A percentile compares a stretch with the other conserved stretches of the same genome.
Conservation (phyloP, 352 stramenopile species). For the Pythium biforme region DNA sequence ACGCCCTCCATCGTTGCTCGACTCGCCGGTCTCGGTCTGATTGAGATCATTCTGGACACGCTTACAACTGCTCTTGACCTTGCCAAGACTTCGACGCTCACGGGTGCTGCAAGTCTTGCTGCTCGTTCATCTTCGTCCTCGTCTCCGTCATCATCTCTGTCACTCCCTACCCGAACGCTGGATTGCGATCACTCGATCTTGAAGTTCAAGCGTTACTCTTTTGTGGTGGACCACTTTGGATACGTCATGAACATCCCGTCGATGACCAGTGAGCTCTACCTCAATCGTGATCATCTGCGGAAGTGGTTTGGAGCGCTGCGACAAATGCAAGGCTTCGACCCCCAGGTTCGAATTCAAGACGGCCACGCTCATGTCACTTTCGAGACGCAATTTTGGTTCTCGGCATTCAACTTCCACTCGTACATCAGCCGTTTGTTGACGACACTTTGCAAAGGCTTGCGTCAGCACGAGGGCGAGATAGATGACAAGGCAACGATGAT, state of each 20-base stretch:
- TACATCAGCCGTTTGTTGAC: constrained; percentile 65
- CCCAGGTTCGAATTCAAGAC: constrained; percentile 71
- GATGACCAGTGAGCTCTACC: constrained; percentile 58
- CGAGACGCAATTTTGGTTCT: constrained; percentile 92
- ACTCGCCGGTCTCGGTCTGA: constrained; percentile 53
- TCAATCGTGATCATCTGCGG: constrained; percentile 49
- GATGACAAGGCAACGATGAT: constrained; percentile 57
- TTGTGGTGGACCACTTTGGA: constrained; percentile 92
- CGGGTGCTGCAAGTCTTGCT: constrained; percentile 26
- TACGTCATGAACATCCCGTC: constrained; percentile 94
- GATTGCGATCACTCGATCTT: constrained; percentile 91
- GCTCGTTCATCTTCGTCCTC: constrained; percentile 22
- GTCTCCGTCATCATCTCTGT: constrained; percentile 23
- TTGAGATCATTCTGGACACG: constrained; percentile 78
- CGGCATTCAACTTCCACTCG: constrained; percentile 90
- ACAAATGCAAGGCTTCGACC: constrained; percentile 80
- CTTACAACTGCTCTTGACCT: constrained; percentile 75
- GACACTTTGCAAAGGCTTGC: constrained; percentile 60
- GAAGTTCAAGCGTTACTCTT: constrained; percentile 92
- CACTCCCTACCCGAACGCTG: constrained; percentile 46
- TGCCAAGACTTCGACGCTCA: constrained; percentile 45
- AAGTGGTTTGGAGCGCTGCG: constrained; percentile 75
- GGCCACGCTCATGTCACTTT: constrained; percentile 92
- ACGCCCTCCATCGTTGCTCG: constrained; percentile 86
- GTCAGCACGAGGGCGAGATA: constrained; percentile 45